Evolutionary conservation across 768 basidiomycete species (phyloP), one percentile per base, ranked within the genome.

Genomic region (Tephrocybe sp.): DNA sequence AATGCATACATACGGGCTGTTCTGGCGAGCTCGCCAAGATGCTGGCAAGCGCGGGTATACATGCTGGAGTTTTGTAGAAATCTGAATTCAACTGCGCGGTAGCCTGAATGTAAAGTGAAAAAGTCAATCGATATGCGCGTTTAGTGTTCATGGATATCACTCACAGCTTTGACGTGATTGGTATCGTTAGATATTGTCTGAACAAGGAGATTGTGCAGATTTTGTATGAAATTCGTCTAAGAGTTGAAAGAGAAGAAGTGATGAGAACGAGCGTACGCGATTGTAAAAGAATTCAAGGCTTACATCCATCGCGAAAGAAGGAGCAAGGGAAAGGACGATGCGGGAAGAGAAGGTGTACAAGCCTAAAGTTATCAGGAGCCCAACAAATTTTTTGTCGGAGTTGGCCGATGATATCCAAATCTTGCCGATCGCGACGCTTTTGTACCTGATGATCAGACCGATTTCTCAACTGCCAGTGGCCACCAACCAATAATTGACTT

Each of bases 161-260:
- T 69, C 71, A 96, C 96, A 60, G 86, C 80, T 75, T 97, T 96
- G 66, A 98, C 82, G 62, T 85, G 78, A 53, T 78, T 75, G 35
- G 96, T 98, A 73, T 99, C 93, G 60, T 90, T 90, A 31, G 87
- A 84, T 47, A 86, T 86, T 19, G 88, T 88, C 66, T 92, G 91
- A 52, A 87, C 72, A 44, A 99, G 86, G 52, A 97, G 82, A 70
- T 79, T 77, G 72, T 96, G 91, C 55, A 98, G 72, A 58, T 79
- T 79, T 69, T 93, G 86, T 58, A 90, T 80, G 68, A 83, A 94
- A 68, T 68, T 77, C 27, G 83, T 78, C 87, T 91, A 64, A 40
- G 53, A 58, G 47, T 37, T 19, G 54, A 56, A 52, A 49, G 36
- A 45, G 47, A n/a, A 27, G 52, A 66, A 66, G 47, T 59, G 9